These are phyloP conservation scores for Bacterosira constricta DNA, from an alignment of 108 stramenopile genomes.

Conservation along the genomic window DNA sequence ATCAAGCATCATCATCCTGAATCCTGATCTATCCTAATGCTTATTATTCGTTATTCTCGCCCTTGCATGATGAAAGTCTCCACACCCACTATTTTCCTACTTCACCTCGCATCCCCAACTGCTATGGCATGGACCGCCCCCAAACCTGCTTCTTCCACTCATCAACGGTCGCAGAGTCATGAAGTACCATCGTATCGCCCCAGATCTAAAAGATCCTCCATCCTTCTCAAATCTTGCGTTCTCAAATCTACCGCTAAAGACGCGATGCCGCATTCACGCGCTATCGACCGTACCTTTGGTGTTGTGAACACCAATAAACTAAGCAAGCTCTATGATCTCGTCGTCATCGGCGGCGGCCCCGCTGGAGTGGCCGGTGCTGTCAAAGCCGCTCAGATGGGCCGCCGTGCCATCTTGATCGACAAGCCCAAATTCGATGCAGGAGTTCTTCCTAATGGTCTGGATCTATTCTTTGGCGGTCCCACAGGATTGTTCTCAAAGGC, in stretches of 20 bases:
- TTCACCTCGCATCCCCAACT: not conserved
- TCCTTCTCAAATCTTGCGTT: not conserved
- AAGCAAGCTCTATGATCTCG: constrained; percentile 65
- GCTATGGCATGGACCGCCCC: not conserved
- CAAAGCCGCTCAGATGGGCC: constrained; percentile 22
- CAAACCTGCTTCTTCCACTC: not conserved
- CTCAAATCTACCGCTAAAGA: not conserved
- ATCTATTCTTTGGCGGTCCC: constrained; percentile 27
- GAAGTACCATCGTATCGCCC: no score
- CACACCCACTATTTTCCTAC: not conserved
- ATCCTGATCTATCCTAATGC: no score
- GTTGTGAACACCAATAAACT: constrained; percentile 21
- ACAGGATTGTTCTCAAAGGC: constrained; percentile 40
- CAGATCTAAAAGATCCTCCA: no score
- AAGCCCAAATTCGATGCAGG: constrained; percentile 23
- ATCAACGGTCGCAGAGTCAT: no score
- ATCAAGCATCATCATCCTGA: no score
- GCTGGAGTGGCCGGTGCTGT: constrained; percentile 74
- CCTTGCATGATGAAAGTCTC: not conserved
- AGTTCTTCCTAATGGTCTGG: constrained; percentile 14
- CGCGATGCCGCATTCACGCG: not conserved
- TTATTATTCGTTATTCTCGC: not conserved
- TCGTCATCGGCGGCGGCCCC: constrained; percentile 73
- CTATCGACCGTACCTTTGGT: not conserved
- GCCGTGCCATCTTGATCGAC: constrained; percentile 24